Percentiles rank a stretch among this genome's conserved stretches.
phyloP scores from a whole-genome alignment of 495 filamentous ascomycete species.

The Darksidea phi region DNA sequence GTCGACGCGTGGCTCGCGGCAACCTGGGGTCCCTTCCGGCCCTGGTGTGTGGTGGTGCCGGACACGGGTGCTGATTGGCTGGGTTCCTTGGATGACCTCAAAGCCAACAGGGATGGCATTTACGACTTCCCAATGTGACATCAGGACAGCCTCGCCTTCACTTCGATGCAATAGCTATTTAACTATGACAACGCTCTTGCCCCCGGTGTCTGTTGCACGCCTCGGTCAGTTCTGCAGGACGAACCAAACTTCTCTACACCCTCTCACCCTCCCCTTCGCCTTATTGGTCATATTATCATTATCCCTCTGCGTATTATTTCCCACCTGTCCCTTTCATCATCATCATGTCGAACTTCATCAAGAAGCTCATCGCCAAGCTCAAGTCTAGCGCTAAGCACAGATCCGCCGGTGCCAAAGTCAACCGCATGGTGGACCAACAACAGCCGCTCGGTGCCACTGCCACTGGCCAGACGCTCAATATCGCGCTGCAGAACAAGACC shows the following conservation, averaged over 20 bases:
- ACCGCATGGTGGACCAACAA: slow-evolving; percentile 8
- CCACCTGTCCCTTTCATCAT: background rate
- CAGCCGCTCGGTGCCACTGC: slow-evolving; percentile 20
- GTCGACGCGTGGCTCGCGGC: background rate
- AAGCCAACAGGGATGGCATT: slow-evolving; percentile 1
- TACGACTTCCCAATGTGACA: slow-evolving; percentile 9
- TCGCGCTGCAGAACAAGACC: slow-evolving; percentile 64
- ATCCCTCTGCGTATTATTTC: background rate
- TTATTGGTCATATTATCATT: background rate
- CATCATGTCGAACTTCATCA: slow-evolving; percentile 13
- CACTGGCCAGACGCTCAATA: slow-evolving; percentile 47
- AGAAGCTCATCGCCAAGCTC: slow-evolving; percentile 14
- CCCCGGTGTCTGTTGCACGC: background rate
- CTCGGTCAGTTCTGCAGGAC: background rate
- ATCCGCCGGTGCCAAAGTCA: background rate
- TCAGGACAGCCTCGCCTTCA: slow-evolving; percentile 3
- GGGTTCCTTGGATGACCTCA: slow-evolving; percentile 28
- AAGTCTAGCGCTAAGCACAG: background rate
- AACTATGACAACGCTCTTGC: background rate
- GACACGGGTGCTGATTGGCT: slow-evolving; percentile 12
- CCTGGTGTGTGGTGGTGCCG: background rate
- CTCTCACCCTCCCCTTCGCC: background rate
- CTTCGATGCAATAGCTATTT: slow-evolving; percentile 4
- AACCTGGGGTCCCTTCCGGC: background rate
- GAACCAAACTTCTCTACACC: slow-evolving; percentile 16